phyloP scores from a whole-genome alignment of 495 filamentous ascomycete species.

The Massariosphaeria phaeospora region DNA sequence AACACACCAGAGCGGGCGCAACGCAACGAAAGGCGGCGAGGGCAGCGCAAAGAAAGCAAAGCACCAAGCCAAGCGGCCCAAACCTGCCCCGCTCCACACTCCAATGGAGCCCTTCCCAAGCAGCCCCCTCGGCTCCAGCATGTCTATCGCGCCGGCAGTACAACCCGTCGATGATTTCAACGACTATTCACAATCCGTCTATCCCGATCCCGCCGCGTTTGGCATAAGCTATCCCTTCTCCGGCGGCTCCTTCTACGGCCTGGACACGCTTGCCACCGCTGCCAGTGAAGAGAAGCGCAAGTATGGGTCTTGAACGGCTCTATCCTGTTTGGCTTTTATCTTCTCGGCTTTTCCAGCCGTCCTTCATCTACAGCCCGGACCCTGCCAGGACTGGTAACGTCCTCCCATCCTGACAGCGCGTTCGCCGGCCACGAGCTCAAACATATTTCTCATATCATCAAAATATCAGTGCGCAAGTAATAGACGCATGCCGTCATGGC shows the following conservation, averaged over 20 bases:
- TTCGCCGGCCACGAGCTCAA: too few species aligned
- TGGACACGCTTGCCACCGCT: slow-evolving; percentile 35
- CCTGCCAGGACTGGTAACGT: too few species aligned
- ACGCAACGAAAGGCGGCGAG: slow-evolving; percentile 23
- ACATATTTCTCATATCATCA: slow-evolving; percentile 5
- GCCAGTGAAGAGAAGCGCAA: slow-evolving; percentile 35
- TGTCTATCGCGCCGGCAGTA: slow-evolving; percentile 19
- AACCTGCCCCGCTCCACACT: slow-evolving; percentile 19
- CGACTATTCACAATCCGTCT: slow-evolving; percentile 20
- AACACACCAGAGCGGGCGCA: slow-evolving; percentile 58
- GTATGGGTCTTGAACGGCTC: slow-evolving; percentile 16
- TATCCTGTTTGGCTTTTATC: background rate
- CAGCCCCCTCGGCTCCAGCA: slow-evolving; percentile 16
- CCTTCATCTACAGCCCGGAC: too few species aligned
- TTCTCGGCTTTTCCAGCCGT: too few species aligned
- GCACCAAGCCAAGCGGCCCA: slow-evolving; percentile 26
- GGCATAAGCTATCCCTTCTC: slow-evolving; percentile 15
- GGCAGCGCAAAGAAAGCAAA: slow-evolving; percentile 25
- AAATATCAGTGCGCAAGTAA: slow-evolving; percentile 21
- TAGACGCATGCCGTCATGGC: slow-evolving; percentile 38
- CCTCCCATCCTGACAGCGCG: too few species aligned
- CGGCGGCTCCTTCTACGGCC: slow-evolving; percentile 25
- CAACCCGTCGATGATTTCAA: slow-evolving; percentile 20
- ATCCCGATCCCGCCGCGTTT: slow-evolving; percentile 22
- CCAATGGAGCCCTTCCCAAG: slow-evolving; percentile 2